A percentile compares a stretch with the other conserved stretches of the same genome.
Conservation (phyloP, 768 basidiomycete species). For the Chalciporus piperatus region DNA sequence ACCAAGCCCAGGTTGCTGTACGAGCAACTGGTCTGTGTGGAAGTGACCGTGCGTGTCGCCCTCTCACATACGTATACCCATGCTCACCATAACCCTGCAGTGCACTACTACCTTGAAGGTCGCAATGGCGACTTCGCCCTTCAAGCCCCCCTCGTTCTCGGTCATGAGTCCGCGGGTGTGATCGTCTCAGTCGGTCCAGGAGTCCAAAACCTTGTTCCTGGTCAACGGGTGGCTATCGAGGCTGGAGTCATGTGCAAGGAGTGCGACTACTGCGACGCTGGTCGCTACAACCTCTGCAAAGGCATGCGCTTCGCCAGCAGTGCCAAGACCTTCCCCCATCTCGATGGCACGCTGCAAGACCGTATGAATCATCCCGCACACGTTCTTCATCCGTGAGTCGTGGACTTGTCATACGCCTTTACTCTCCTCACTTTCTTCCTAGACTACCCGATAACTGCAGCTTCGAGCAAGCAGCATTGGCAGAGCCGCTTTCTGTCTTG, state of each 20-base stretch:
- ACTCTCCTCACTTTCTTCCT: slow-evolving; percentile 12
- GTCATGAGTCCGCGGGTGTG: slow-evolving; percentile 90
- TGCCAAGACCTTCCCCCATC: slow-evolving; percentile 89
- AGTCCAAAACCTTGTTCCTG: slow-evolving; percentile 59
- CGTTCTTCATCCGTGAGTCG: slow-evolving; percentile 80
- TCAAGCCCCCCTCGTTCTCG: slow-evolving; percentile 83
- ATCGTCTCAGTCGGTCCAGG: slow-evolving; percentile 80
- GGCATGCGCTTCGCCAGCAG: slow-evolving; percentile 85
- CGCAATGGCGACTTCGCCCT: slow-evolving; percentile 92
- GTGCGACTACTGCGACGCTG: slow-evolving; percentile 66
- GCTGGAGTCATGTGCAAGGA: slow-evolving; percentile 85
- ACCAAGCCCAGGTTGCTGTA: slow-evolving; percentile 78
- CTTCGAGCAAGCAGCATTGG: slow-evolving; percentile 81
- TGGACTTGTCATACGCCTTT: neutral
- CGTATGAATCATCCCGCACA: slow-evolving; percentile 87
- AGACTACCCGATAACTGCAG: slow-evolving; percentile 76
- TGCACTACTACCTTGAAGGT: slow-evolving; percentile 88
- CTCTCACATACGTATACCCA: neutral
- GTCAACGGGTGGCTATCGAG: slow-evolving; percentile 92
- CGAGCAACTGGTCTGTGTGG: slow-evolving; percentile 90
- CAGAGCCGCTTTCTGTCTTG: slow-evolving; percentile 92
- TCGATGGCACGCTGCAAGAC: slow-evolving; percentile 87
- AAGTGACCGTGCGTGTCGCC: slow-evolving; percentile 58
- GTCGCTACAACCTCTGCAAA: slow-evolving; percentile 92
- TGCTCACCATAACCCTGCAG: slow-evolving; percentile 37